phyloP scores from a whole-genome alignment of 805 yeast species.

The Komagataella populi region DNA sequence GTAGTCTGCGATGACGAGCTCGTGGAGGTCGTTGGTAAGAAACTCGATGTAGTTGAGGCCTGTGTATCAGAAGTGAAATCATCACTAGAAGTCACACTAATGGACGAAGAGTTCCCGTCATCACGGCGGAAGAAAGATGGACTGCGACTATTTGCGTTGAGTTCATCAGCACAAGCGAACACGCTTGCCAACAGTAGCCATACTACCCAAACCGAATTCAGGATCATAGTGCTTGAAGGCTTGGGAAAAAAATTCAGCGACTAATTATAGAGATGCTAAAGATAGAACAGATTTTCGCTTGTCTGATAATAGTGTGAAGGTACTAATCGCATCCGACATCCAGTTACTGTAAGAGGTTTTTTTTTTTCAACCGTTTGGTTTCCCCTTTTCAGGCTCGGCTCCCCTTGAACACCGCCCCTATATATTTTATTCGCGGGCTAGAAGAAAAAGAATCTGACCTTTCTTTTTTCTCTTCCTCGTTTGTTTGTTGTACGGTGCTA shows the following conservation, averaged over 20 bases:
- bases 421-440: background rate
- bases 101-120: background rate
- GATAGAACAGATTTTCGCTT: background rate
- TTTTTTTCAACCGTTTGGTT: background rate
- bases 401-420: background rate
- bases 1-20: background rate
- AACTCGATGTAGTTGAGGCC: background rate
- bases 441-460: background rate
- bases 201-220: background rate
- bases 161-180: background rate
- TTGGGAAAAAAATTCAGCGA: background rate
- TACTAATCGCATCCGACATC: background rate
- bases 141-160: background rate
- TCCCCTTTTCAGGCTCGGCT: background rate
- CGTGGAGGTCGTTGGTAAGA: background rate
- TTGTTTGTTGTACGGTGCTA: background rate
- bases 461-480: background rate
- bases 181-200: background rate
- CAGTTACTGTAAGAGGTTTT: background rate
- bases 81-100: background rate
- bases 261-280: background rate
- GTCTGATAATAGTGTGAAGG: background rate
- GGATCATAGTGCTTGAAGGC: background rate
- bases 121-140: background rate
- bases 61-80: constrained; percentile 1